A percentile compares a stretch with the other conserved stretches of the same genome.
phyloP scores from a whole-genome alignment of 352 stramenopile genomes.

The Sclerospora graminicola region DNA sequence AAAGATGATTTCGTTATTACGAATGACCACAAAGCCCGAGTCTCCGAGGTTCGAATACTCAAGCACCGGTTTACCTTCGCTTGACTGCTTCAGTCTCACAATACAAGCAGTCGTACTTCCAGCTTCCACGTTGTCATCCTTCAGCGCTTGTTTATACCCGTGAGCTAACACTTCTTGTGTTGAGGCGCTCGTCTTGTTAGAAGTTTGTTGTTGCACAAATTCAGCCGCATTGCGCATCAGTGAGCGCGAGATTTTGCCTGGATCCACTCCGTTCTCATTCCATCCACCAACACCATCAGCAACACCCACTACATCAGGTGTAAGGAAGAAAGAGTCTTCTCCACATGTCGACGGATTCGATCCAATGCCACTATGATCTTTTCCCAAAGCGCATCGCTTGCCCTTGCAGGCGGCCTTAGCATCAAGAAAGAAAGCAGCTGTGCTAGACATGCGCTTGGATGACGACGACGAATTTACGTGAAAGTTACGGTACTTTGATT shows the following conservation, averaged over 20 bases:
- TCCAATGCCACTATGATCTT: constrained; percentile 35
- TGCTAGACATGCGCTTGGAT: constrained; percentile 13
- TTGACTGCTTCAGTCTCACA: constrained; percentile 43
- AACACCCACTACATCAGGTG: constrained; percentile 48
- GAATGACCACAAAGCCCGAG: constrained; percentile 68
- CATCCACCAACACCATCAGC: constrained; percentile 67
- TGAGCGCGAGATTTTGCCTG: constrained; percentile 61
- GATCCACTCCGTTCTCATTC: constrained; percentile 78
- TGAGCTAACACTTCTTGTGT: constrained; percentile 45
- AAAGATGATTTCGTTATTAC: constrained; percentile 48
- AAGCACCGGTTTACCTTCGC: constrained; percentile 35
- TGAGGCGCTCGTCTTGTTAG: constrained; percentile 19
- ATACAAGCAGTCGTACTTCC: constrained; percentile 73
- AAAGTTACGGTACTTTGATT: constrained; percentile 8
- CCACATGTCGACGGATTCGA: constrained; percentile 42
- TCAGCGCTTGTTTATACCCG: constrained; percentile 47
- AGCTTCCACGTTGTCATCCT: constrained; percentile 62
- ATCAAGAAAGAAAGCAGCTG: constrained; percentile 55
- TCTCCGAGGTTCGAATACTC: constrained; percentile 76
- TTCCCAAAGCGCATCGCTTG: constrained; percentile 48
- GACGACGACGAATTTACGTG: constrained; percentile 17
- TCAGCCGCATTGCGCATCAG: constrained; percentile 55
- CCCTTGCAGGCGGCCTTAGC: constrained; percentile 60
- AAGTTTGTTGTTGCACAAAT: constrained; percentile 32
- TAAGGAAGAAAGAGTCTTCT: constrained; percentile 72